Conservation (phyloP, 106 monocot genomes). For the Gastrodia elata region DNA sequence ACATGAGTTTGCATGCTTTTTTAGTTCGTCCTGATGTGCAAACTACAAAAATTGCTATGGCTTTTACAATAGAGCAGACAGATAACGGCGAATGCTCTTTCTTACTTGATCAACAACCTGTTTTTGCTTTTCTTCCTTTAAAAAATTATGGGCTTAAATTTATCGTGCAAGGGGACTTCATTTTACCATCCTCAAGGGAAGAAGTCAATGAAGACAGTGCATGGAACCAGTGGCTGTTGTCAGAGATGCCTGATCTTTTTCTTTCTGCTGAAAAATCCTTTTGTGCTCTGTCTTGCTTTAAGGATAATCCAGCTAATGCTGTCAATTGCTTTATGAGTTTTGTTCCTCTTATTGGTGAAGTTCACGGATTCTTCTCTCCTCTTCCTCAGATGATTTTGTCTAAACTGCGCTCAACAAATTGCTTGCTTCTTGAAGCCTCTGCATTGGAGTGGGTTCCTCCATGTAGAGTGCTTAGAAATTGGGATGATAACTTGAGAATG, state of each 20-base stretch:
- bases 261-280: slow-evolving; percentile 41
- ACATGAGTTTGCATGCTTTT: slow-evolving; percentile 19
- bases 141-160: slow-evolving; percentile 63
- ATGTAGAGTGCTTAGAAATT: slow-evolving; percentile 39
- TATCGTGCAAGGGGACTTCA: slow-evolving; percentile 62
- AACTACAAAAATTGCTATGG: slow-evolving; percentile 49
- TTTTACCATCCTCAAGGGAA: slow-evolving; percentile 66
- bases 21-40: slow-evolving; percentile 42
- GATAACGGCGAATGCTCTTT: slow-evolving; percentile 28
- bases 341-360: slow-evolving; percentile 51
- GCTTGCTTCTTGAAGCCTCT: slow-evolving; percentile 39
- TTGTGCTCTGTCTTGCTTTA: slow-evolving; percentile 43
- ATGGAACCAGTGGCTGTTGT: slow-evolving; percentile 65
- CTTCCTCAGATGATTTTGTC: slow-evolving; percentile 54
- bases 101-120: slow-evolving; percentile 40
- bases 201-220: slow-evolving; percentile 66
- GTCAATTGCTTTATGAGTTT: slow-evolving; percentile 53
- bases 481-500: slow-evolving; percentile 30
- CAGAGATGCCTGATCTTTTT: slow-evolving; percentile 49
- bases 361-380: slow-evolving; percentile 57
- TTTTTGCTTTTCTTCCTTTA: slow-evolving; percentile 67
- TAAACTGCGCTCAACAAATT: slow-evolving; percentile 40
- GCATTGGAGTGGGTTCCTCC: slow-evolving; percentile 45
- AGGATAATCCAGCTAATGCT: slow-evolving; percentile 35
- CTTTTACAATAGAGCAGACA: slow-evolving; percentile 41